Evolutionary conservation across 2,329 filamentous ascomycete species (phyloP).

Genomic region (Sodiomyces alkalinus): DNA sequence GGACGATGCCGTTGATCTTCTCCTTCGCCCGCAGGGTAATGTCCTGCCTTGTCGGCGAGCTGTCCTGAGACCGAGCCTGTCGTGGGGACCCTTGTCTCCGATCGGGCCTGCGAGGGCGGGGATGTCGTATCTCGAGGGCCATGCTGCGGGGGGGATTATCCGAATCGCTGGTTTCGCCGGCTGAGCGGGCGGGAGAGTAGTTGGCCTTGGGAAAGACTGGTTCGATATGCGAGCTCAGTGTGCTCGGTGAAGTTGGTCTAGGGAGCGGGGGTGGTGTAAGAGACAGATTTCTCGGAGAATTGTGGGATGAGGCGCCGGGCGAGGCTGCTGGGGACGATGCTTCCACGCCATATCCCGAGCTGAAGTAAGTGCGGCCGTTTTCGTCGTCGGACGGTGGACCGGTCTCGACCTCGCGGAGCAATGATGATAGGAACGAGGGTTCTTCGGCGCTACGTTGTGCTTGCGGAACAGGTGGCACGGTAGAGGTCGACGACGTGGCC

Average conservation of each 20-base stretch:
- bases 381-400: constrained; percentile 44
- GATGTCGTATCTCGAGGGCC: constrained; percentile 34
- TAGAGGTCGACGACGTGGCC: constrained; percentile 9
- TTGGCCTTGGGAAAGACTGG: constrained; percentile 62
- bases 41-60: constrained; percentile 47
- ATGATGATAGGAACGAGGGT: constrained; percentile 74
- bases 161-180: constrained; percentile 30
- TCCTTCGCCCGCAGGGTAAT: constrained; percentile 76
- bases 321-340: constrained; percentile 52
- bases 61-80: constrained; percentile 38
- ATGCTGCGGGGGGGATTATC: constrained; percentile 18
- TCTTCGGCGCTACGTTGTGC: constrained; percentile 20
- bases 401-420: constrained; percentile 77
- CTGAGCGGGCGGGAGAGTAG: constrained; percentile 45
- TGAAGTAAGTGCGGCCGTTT: constrained; percentile 23
- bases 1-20: constrained; percentile 79
- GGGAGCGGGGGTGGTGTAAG: constrained; percentile 54
- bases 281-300: constrained; percentile 52
- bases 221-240: constrained; percentile 55
- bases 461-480: constrained; percentile 4
- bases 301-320: constrained; percentile 46
- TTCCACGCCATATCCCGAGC: constrained; percentile 12
- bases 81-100: constrained; percentile 20
- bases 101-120: constrained; percentile 31
- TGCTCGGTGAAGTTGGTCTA: constrained; percentile 50